Percentiles rank a stretch among this genome's conserved stretches.
These are phyloP conservation scores for Petasospora fabianii DNA, from an alignment of 1,139 yeast species.

Conservation along the genomic window DNA sequence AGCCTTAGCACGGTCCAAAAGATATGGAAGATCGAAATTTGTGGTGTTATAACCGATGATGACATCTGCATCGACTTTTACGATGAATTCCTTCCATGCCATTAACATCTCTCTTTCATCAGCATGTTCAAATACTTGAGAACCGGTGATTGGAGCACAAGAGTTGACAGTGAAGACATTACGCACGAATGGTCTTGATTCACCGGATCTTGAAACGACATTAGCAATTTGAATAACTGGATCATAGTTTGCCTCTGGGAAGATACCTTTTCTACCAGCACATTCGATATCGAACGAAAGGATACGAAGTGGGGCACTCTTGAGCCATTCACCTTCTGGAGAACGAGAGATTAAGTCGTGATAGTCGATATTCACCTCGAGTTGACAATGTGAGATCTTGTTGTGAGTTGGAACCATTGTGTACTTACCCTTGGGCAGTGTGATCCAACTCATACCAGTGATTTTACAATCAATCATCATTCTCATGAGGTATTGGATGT, in stretches of 20 bases:
- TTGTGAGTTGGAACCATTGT: constrained; percentile 36
- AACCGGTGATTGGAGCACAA: constrained; percentile 91
- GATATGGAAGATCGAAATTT: constrained; percentile 92
- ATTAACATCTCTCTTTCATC: constrained; percentile 79
- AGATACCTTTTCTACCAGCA: constrained; percentile 95
- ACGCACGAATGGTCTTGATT: constrained; percentile 80
- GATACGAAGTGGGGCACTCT: constrained; percentile 90
- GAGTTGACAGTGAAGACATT: constrained; percentile 92
- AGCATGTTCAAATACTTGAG: constrained; percentile 75
- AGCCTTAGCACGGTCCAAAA: constrained; percentile 81
- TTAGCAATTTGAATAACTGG: constrained; percentile 97
- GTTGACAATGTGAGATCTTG: constrained; percentile 73
- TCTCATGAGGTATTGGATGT: constrained; percentile 78
- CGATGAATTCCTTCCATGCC: constrained; percentile 83
- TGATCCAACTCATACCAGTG: constrained; percentile 97
- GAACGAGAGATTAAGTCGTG: constrained; percentile 71
- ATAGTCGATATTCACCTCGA: constrained; percentile 73
- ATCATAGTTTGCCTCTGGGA: constrained; percentile 92
- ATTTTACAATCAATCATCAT: constrained; percentile 90
- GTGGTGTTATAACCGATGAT: constrained; percentile 94
- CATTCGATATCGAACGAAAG: constrained; percentile 97
- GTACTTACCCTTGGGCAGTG: constrained; percentile 77
- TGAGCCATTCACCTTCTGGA: constrained; percentile 91
- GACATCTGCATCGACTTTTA: constrained; percentile 88
- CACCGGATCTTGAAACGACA: constrained; percentile 83